Base-by-base conservation (phyloP, 495 filamentous ascomycete species). In the Poronia punctata region DNA sequence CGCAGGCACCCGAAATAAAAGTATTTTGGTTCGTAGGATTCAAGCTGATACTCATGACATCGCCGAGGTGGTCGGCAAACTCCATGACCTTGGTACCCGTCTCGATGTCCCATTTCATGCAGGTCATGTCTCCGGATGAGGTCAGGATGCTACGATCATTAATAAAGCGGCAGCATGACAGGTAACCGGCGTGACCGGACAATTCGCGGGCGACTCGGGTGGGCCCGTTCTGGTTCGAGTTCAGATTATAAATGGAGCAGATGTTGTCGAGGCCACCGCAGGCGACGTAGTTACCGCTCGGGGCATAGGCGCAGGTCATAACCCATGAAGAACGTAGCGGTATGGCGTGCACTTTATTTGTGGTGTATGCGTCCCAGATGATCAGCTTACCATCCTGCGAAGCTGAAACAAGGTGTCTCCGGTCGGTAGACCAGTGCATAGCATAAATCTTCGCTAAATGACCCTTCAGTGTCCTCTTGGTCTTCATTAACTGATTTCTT, bases 351-450 rank as follows among this genome's bases (percentile, higher is more conserved):
- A 98, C 92, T 61, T 98, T 98, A 71, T 98, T 98, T 43, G 92
- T 97, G 43, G 92, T 97, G 73, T 98, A 98, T 28, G 92, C 92
- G 66, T 98, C 92, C 92, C 92, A 98, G 56, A 98, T 97, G 64
- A 98, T 98, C 49, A 98, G 80, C 74, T 98, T 98, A 60, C 92
- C 92, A 58, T 98, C 92, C 66, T 98, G 92, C 49, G 92, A 98
- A 46, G 92, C 92, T 7, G 92, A 98, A 26, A 98, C 92, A 42
- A 98, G 78, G 67, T 97, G 93, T 65, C 92, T 85, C 57, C 92
- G 82, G 68, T 98, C 92, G 45, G 93, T 98, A 14, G 93, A 97
- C 92, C 92, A 98, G 70, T 98, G 93, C 92, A 98, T 98, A 48
- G 92, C 56, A 66, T 98, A 98, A 50, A 98, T 98, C 70, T 98